Evolutionary conservation across 1,284 basidiomycete species (phyloP), one percentile per base, ranked within the genome.

Genomic region (Cutaneotrichosporon cyanovorans): DNA sequence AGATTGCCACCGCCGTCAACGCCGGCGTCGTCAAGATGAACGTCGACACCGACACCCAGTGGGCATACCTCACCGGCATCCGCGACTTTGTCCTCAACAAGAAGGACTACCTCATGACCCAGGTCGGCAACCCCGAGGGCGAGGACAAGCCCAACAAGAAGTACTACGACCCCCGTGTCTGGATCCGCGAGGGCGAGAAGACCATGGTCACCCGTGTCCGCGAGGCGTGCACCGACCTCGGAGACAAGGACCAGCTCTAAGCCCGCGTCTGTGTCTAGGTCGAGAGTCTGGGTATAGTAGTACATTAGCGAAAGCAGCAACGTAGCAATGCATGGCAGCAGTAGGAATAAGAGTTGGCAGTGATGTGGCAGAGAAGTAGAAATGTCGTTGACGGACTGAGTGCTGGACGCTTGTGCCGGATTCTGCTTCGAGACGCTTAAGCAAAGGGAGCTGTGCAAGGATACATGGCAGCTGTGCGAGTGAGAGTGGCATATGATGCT

Each of bases 131-230:
- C 78, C 91, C 91, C 42, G 90, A 95, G 18, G 89, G 87, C 37
- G 68, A 81, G 21, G 89, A 93, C 75, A 91, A 91, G 78, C 91
- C 91, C 55, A 95, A 95, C 82, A 95, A 96, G 85, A 96, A 95
- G 83, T 55, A 66, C 76, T 92, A 91, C 74, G 89, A 92, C 73
- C 88, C 88, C 48, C 87, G 92, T 78, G 85, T 93, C 55, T 97
- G 92, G 92, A 87, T 97, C 39, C 86, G 93, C 65, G 91, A 96
- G 76, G 92, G 92, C 58, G 95, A 98, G 77, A 92, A 95, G 82
- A 96, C 91, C 20, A 82, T 98, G 63, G 49, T 73, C 42, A 80
- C 73, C 56, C 88, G 95, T 66, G 88, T 93, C 75, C 87, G 89
- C 75, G 84, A 87, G 73, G 92, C 95, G 31, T 92, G 89, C 74